These are phyloP conservation scores for Silene uniflora DNA, from an alignment of 148 eudicot species.

Conservation along the genomic window DNA sequence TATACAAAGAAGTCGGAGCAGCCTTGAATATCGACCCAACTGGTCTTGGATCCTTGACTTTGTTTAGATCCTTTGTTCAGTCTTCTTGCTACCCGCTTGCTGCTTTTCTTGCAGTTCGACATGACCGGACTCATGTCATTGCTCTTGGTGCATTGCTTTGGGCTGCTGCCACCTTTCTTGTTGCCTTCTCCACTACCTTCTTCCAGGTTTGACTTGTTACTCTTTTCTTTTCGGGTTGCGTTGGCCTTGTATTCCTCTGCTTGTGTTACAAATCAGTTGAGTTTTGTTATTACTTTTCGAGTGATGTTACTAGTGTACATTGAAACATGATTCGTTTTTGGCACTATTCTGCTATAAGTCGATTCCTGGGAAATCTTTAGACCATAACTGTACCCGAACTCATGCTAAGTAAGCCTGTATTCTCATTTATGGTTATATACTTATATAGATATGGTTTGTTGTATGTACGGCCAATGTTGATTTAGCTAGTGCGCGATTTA, in stretches of 20 bases:
- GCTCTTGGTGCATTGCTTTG: constrained; percentile 37
- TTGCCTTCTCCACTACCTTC: constrained; percentile 61
- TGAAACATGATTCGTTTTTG: too few species aligned
- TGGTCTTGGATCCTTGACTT: constrained; percentile 63
- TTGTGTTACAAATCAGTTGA: neutral
- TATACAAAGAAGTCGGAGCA: constrained; percentile 70
- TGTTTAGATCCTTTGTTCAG: constrained; percentile 73
- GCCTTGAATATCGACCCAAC: constrained; percentile 67
- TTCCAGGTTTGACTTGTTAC: constrained; percentile 36
- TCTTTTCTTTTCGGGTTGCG: neutral
- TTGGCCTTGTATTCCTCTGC: neutral
- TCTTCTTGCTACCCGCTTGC: constrained; percentile 68
- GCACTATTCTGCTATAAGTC: too few species aligned
- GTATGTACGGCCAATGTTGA: too few species aligned
- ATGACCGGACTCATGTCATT: constrained; percentile 56
- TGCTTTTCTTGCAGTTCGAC: constrained; percentile 54
- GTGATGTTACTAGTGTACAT: too few species aligned
- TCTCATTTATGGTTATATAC: too few species aligned
- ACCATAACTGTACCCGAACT: too few species aligned
- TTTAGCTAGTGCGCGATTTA: too few species aligned
- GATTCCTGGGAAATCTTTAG: too few species aligned
- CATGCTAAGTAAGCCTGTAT: too few species aligned
- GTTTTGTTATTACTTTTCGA: too few species aligned
- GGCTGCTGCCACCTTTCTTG: constrained; percentile 77
- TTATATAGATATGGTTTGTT: too few species aligned